These are phyloP conservation scores for Daldinia sp. DNA, from an alignment of 2,329 filamentous ascomycete genomes.

Conservation along the genomic window DNA sequence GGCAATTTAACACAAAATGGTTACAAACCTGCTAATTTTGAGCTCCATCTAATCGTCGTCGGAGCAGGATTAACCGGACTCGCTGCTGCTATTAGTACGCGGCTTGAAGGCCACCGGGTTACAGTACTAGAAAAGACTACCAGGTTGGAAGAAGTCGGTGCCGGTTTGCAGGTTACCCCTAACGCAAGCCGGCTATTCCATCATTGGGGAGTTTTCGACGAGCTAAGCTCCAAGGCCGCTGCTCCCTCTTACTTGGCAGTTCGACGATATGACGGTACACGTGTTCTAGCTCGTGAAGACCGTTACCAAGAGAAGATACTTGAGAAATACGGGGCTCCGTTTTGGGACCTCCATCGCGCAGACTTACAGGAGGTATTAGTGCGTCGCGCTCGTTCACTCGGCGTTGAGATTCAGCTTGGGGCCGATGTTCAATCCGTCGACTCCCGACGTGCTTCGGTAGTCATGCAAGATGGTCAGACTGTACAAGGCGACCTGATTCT, in stretches of 20 bases:
- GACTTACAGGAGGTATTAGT: conserved; percentile 33
- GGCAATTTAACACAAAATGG: neutral
- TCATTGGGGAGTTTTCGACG: conserved; percentile 32
- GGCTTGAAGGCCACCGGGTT: conserved; percentile 30
- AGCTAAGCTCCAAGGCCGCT: conserved; percentile 26
- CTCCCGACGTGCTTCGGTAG: conserved; percentile 46
- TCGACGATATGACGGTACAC: conserved; percentile 24
- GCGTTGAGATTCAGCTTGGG: conserved; percentile 27
- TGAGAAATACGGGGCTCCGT: conserved; percentile 45
- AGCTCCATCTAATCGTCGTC: conserved; percentile 22
- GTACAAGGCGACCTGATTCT: neutral
- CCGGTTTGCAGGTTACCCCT: conserved; percentile 32
- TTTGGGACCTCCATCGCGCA: conserved; percentile 58
- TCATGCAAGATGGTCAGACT: neutral
- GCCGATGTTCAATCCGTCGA: conserved; percentile 45
- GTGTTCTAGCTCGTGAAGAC: conserved; percentile 24
- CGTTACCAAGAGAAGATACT: conserved; percentile 32
- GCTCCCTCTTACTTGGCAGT: conserved; percentile 30
- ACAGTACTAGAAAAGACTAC: conserved; percentile 32
- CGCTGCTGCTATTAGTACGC: conserved; percentile 33
- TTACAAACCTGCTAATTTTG: neutral
- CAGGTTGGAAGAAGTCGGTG: conserved; percentile 32
- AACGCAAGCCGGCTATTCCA: conserved; percentile 34
- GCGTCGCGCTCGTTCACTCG: conserved; percentile 28
- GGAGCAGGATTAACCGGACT: conserved; percentile 37